A percentile compares a stretch with the other conserved stretches of the same genome.
phyloP scores from a whole-genome alignment of 257 asterid species.

The Linderniella brevidens region DNA sequence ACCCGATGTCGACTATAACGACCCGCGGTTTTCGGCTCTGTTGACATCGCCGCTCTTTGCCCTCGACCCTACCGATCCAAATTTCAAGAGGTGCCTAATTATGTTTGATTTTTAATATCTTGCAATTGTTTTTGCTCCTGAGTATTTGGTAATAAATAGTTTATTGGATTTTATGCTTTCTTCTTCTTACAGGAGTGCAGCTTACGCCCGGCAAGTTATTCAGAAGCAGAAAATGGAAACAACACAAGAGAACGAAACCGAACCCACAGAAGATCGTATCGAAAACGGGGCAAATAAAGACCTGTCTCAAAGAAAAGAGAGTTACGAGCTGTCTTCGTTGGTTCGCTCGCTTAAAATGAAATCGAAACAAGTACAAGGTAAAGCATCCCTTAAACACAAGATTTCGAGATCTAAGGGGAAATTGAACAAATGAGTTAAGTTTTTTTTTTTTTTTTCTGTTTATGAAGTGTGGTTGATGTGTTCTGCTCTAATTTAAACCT shows the following conservation, averaged over 20 bases:
- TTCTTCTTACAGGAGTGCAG: conserved; percentile 14
- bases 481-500: too few species aligned
- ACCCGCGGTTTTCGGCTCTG: conserved; percentile 62
- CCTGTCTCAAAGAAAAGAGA: too few species aligned
- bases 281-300: too few species aligned
- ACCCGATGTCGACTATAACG: conserved; percentile 41
- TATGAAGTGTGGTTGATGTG: too few species aligned
- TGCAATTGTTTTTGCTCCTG: neutral
- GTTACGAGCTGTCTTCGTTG: too few species aligned
- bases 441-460: too few species aligned
- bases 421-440: too few species aligned
- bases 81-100: conserved; percentile 64
- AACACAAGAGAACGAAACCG: neutral
- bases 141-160: neutral
- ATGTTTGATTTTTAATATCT: neutral
- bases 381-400: too few species aligned
- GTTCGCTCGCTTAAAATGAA: too few species aligned
- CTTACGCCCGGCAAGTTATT: conserved; percentile 18
- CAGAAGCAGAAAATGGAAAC: conserved; percentile 12
- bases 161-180: neutral
- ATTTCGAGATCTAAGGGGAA: too few species aligned
- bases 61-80: conserved; percentile 94
- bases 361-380: too few species aligned
- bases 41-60: conserved; percentile 50
- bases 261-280: too few species aligned